Evolutionary conservation across 2,329 filamentous ascomycete species (phyloP).

Genomic region (Aspergillus persii): DNA sequence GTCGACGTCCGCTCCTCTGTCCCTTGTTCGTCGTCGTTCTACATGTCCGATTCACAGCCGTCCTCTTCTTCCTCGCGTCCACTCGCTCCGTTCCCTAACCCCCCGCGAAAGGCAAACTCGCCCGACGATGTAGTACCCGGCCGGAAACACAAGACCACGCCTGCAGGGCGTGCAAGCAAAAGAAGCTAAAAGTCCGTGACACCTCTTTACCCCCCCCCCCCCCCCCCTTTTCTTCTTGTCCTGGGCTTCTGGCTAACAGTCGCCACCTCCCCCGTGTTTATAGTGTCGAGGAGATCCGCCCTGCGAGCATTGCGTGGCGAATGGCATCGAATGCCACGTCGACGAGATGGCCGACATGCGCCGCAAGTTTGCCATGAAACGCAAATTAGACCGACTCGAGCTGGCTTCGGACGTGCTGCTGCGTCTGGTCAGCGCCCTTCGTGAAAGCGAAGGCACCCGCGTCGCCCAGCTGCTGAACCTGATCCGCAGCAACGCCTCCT

Average conservation of each 20-base stretch:
- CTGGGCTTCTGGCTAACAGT: background rate
- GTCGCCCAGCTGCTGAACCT: slow-evolving; percentile 23
- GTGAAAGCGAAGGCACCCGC: slow-evolving; percentile 16
- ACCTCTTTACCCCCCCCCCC: background rate
- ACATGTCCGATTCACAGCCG: slow-evolving; percentile 19
- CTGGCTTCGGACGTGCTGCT: slow-evolving; percentile 15
- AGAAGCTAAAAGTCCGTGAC: slow-evolving; percentile 22
- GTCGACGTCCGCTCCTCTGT: background rate
- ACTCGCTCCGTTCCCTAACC: slow-evolving; percentile 15
- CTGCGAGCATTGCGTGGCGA: slow-evolving; percentile 27
- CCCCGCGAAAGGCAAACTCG: slow-evolving; percentile 4
- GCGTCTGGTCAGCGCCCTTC: slow-evolving; percentile 20
- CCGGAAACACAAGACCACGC: slow-evolving; percentile 25
- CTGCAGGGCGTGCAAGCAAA: slow-evolving; percentile 21
- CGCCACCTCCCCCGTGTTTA: background rate
- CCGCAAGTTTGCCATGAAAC: slow-evolving; percentile 24
- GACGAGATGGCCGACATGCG: slow-evolving; percentile 29
- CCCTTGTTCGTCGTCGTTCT: background rate
- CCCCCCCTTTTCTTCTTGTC: background rate
- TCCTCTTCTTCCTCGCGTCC: slow-evolving; percentile 13
- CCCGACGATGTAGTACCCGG: slow-evolving; percentile 12
- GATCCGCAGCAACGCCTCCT: slow-evolving; percentile 25
- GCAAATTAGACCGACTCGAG: slow-evolving; percentile 22
- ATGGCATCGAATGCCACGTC: slow-evolving; percentile 25
- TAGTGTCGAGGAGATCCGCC: slow-evolving; percentile 29